Base-by-base conservation (phyloP, 306 rosid species). In the Dalbergia oliveri region DNA sequence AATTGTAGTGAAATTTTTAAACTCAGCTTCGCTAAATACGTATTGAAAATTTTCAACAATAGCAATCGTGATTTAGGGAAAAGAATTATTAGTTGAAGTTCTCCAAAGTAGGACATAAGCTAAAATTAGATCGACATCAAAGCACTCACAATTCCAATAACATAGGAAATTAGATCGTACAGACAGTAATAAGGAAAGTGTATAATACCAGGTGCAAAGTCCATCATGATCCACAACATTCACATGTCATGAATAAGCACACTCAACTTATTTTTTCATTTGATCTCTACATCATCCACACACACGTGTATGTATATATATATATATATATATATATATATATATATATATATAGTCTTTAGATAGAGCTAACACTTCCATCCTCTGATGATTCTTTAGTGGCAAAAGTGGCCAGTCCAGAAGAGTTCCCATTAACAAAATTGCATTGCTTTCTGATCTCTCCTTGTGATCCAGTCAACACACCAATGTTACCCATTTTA, bases 401-500 rank as follows among this genome's bases (percentile, higher is more conserved):
- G 7, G 64, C 33, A 2, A 50, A 3, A n/a, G 69, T 5, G 51
- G 75, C 58, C 13, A 86, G 7, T 26, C 76, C 70, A 59, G 80
- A 33, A 11, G 83, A 77, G 1, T 79, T 68, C 2, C 76, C 75
- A 59, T 87, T 87, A 3, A 87, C 78, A 57, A 76, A 75, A 45
- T 84, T 87, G 59, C 90, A 87, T 0, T 87, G 87, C 4, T 10
- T 23, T 75, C 90, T 43, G 5, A 87, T 69, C 53, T 87, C 77
- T 4, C 90, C 90, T 19, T 73, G 77, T 0, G 88, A 54, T 1
- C 86, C 90, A 0, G 86, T 87, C 16, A 87, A 15, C 11, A 83
- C 88, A 35, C 84, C 66, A 39, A 87, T 74, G 11, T 78, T 84
- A 0, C 88, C 79, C 88, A 87, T 87, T 13, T 84, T 87, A 11